Percentiles rank a stretch among this genome's conserved stretches.
These are phyloP conservation scores for Daldinia grandis DNA, from an alignment of 495 filamentous ascomycete genomes.

Conservation along the genomic window DNA sequence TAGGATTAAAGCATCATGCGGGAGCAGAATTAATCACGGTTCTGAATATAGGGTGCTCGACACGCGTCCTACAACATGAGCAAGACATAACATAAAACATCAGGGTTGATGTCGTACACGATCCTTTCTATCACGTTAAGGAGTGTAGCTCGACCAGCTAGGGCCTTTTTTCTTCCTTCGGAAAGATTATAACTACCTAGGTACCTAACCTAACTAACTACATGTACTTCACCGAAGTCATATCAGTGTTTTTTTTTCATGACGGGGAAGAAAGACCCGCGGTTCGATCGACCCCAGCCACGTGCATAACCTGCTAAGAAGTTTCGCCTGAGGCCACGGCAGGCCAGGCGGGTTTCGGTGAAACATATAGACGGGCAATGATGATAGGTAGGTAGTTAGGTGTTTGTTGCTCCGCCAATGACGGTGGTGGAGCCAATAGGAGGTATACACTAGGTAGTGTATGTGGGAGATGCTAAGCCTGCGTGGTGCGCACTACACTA, in stretches of 20 bases:
- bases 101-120: slow-evolving; percentile 12
- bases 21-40: background rate
- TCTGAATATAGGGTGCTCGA: background rate
- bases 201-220: too few species aligned
- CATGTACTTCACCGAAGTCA: background rate
- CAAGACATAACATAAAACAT: slow-evolving; percentile 25
- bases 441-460: too few species aligned
- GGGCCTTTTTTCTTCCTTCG: background rate
- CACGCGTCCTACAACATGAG: slow-evolving; percentile 29
- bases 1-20: background rate
- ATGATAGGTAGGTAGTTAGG: background rate
- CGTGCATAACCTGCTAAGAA: slow-evolving; percentile 5
- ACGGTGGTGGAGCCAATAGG: slow-evolving; percentile 27
- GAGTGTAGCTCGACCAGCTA: background rate
- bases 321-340: background rate
- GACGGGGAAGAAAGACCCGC: background rate
- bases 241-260: background rate
- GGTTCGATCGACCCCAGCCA: background rate
- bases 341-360: slow-evolving; percentile 27
- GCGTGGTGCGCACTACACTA: slow-evolving; percentile 1
- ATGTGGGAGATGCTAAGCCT: slow-evolving; percentile 3
- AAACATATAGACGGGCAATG: slow-evolving; percentile 17
- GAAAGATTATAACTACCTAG: background rate
- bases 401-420: slow-evolving; percentile 16
- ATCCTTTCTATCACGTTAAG: background rate